Percentiles rank a stretch among this genome's conserved stretches.
Conservation (phyloP, 2,329 filamentous ascomycete species). For the Fusarium odoratissimum region DNA sequence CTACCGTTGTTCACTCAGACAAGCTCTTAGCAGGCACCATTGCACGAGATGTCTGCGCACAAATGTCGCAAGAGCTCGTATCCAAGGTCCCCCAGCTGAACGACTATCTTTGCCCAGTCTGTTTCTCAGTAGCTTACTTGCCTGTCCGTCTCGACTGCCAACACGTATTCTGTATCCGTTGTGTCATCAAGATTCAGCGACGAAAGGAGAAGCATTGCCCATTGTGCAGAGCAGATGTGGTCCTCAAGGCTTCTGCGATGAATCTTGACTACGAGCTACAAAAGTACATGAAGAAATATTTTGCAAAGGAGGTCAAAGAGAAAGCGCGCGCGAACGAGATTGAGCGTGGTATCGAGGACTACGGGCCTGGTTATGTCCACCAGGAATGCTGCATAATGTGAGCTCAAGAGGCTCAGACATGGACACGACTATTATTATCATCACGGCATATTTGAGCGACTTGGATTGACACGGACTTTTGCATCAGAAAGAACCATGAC, state of each 20-base stretch:
- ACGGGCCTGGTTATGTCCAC: constrained; percentile 72
- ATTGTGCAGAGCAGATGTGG: constrained; percentile 77
- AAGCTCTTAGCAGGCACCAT: constrained; percentile 74
- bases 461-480: not conserved
- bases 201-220: constrained; percentile 77
- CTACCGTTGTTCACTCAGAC: constrained; percentile 67
- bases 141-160: constrained; percentile 81
- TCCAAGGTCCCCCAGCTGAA: constrained; percentile 82
- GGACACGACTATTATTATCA: not conserved
- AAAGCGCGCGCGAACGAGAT: constrained; percentile 79
- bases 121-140: constrained; percentile 81
- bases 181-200: constrained; percentile 82
- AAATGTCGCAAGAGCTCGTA: constrained; percentile 78
- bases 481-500: not conserved
- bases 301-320: constrained; percentile 75
- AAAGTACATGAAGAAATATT: constrained; percentile 79
- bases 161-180: constrained; percentile 87
- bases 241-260: constrained; percentile 76
- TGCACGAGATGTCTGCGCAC: constrained; percentile 79
- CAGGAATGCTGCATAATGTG: constrained; percentile 72
- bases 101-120: constrained; percentile 86
- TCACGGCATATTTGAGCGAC: not conserved
- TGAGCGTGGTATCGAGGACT: constrained; percentile 78
- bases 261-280: constrained; percentile 77
- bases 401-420: constrained; percentile 17